Evolutionary conservation across 345 rosid genomes (phyloP).

Genomic region (Murraya koenigii): DNA sequence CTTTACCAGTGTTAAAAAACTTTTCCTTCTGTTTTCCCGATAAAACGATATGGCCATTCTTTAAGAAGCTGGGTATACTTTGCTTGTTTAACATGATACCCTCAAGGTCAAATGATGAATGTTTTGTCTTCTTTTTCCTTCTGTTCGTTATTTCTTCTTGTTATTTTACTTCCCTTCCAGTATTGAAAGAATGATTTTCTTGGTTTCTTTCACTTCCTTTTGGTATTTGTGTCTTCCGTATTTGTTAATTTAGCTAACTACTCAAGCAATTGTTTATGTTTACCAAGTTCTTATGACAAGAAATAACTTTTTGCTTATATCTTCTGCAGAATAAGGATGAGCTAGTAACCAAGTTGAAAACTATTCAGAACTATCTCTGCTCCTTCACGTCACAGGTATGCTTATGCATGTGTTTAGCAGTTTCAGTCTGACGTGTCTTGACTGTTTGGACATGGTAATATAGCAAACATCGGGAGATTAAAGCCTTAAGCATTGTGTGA

Average conservation of each 20-base stretch:
- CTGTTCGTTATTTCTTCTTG: neutral
- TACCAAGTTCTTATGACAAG: neutral
- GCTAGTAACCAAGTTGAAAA: constrained; percentile 69
- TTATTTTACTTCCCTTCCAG: neutral
- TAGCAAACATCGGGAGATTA: neutral
- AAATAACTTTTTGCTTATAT: constrained; percentile 1
- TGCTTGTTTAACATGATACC: neutral
- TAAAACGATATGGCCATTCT: neutral
- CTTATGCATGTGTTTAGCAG: constrained; percentile 6
- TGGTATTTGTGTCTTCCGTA: neutral
- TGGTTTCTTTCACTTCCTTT: constrained; percentile 1
- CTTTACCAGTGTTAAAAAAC: neutral
- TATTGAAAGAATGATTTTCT: neutral
- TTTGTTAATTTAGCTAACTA: neutral
- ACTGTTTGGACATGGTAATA: neutral
- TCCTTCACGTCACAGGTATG: constrained; percentile 79
- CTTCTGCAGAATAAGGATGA: constrained; percentile 67
- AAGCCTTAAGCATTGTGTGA: neutral
- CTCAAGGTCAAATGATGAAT: neutral
- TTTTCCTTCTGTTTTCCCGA: neutral
- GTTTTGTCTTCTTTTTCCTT: neutral
- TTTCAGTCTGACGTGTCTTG: neutral
- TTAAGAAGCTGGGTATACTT: neutral
- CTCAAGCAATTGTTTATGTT: neutral
- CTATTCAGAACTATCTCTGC: constrained; percentile 86